Evolutionary conservation across 2,329 filamentous ascomycete species (phyloP).

Genomic region (Trichocomaceae sp.): DNA sequence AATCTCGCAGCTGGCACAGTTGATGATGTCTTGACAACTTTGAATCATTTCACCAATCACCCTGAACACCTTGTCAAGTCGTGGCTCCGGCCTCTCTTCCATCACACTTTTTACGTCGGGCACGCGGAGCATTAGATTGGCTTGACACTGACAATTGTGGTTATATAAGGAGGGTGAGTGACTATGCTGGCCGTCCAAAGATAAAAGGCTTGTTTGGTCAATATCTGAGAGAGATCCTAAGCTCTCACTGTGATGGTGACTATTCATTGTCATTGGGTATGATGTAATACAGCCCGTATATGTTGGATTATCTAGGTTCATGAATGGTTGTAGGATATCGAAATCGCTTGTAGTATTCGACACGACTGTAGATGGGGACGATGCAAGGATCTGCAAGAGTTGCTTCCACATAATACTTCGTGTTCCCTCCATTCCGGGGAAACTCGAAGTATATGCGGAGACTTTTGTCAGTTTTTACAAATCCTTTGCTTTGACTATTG

Average conservation of each 20-base stretch:
- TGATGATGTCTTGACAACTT: conserved; percentile 12
- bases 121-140: conserved; percentile 7
- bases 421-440: neutral
- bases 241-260: neutral
- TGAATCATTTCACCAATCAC: conserved; percentile 12
- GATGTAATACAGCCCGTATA: neutral
- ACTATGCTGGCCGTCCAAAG: neutral
- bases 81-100: neutral
- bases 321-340: neutral
- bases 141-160: neutral
- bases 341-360: neutral
- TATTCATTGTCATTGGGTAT: neutral
- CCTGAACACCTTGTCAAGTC: conserved; percentile 14
- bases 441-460: neutral
- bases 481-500: neutral
- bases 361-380: neutral
- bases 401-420: neutral
- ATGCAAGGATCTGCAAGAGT: neutral
- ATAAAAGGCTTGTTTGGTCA: neutral
- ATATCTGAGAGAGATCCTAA: neutral
- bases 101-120: conserved; percentile 11
- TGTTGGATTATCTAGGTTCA: neutral
- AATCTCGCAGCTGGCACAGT: conserved; percentile 8
- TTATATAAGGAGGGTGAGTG: neutral
- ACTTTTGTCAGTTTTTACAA: neutral